Evolutionary conservation across 2,329 filamentous ascomycete genomes (phyloP).

Genomic region (Nemania abortiva): DNA sequence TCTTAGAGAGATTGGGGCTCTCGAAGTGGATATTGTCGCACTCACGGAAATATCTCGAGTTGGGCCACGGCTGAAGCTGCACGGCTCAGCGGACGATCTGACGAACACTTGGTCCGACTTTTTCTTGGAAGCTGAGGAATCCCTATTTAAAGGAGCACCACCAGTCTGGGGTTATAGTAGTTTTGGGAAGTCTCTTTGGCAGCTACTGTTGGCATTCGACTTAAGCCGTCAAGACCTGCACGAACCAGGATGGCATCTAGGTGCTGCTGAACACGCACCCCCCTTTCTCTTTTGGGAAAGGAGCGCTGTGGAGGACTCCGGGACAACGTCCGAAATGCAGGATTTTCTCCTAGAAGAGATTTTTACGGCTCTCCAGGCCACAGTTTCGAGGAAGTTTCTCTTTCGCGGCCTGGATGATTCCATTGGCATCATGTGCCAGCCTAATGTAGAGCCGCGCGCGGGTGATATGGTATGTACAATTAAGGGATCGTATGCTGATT

Average conservation of each 20-base stretch:
- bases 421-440: slow-evolving; percentile 33
- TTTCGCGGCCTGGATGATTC: slow-evolving; percentile 25
- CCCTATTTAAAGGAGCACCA: not conserved
- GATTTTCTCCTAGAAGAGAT: not conserved
- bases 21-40: slow-evolving; percentile 29
- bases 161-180: not conserved
- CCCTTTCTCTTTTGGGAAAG: slow-evolving; percentile 10
- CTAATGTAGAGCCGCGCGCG: not conserved
- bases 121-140: slow-evolving; percentile 15
- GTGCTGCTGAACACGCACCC: not conserved
- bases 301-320: too few relatives aligned
- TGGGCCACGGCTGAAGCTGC: slow-evolving; percentile 6
- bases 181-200: slow-evolving; percentile 28
- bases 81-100: not conserved
- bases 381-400: slow-evolving; percentile 1
- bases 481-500: slow-evolving; percentile 27
- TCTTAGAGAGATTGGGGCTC: not conserved
- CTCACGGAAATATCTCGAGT: slow-evolving; percentile 15
- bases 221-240: not conserved
- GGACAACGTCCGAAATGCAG: not conserved
- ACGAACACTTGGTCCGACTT: slow-evolving; percentile 16
- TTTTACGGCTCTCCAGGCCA: not conserved
- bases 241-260: slow-evolving; percentile 19
- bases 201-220: slow-evolving; percentile 24
- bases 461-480: slow-evolving; percentile 33